These are phyloP conservation scores for Trifolium subterraneum DNA, from an alignment of 306 rosid species.

Conservation along the genomic window DNA sequence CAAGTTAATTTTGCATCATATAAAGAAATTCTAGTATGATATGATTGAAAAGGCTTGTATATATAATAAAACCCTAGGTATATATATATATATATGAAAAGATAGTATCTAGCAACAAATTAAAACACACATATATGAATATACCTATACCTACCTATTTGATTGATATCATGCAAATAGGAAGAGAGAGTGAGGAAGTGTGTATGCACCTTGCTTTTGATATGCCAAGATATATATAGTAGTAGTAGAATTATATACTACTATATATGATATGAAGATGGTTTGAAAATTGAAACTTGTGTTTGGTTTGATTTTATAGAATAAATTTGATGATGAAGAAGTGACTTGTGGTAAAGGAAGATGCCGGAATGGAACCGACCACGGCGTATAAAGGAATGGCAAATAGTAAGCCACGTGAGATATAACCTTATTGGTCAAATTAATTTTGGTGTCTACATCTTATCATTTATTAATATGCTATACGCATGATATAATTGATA, in stretches of 20 bases:
- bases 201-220: conserved; percentile 27
- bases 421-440: conserved; percentile 50
- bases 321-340: conserved; percentile 49
- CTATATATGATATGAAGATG: conserved; percentile 4
- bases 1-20: conserved; percentile 6
- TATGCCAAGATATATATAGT: neutral
- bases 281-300: neutral
- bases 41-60: conserved; percentile 5
- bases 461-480: conserved; percentile 46
- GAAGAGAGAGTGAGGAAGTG: conserved; percentile 29
- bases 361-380: conserved; percentile 96
- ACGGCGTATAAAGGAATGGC: conserved; percentile 81
- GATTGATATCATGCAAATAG: conserved; percentile 35
- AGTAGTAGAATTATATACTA: conserved; percentile 18
- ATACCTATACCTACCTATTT: conserved; percentile 22
- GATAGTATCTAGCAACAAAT: conserved; percentile 13
- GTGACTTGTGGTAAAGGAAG: conserved; percentile 53
- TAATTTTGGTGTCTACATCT: conserved; percentile 44
- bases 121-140: neutral
- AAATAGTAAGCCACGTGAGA: conserved; percentile 69
- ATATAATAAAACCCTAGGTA: conserved; percentile 49
- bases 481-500: conserved; percentile 29
- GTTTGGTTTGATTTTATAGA: conserved; percentile 40
- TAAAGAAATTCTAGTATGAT: neutral
- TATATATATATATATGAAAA: conserved; percentile 5